Percentiles rank a stretch among this genome's conserved stretches.
Conservation (phyloP, 2,329 filamentous ascomycete species). For the Colletotrichum viniferum region DNA sequence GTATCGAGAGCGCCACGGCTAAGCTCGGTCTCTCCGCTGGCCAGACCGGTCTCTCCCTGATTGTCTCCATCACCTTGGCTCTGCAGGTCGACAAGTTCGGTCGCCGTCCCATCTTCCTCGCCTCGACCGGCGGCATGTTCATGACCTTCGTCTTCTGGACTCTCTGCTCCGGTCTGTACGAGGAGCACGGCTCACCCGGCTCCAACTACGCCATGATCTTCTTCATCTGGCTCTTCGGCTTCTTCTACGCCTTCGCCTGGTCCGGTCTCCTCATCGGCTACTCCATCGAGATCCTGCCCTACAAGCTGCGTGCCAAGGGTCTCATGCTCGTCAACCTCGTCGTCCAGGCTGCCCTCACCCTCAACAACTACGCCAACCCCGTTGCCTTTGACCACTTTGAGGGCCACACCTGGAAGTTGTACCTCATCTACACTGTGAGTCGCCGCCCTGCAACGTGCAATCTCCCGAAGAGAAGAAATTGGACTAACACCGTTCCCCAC, state of each 20-base stretch:
- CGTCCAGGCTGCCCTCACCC: conserved; percentile 57
- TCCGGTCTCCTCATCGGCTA: conserved; percentile 62
- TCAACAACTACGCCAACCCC: conserved; percentile 60
- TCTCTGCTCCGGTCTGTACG: conserved; percentile 48
- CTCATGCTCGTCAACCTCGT: conserved; percentile 61
- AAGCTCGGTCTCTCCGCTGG: conserved; percentile 50
- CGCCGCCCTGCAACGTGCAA: background rate
- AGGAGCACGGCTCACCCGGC: conserved; percentile 38
- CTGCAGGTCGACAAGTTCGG: conserved; percentile 60
- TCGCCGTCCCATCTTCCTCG: conserved; percentile 60
- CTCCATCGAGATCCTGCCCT: conserved; percentile 55
- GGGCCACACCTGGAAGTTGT: conserved; percentile 56
- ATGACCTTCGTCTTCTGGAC: conserved; percentile 57
- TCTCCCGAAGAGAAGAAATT: no score
- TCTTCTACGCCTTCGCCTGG: conserved; percentile 61
- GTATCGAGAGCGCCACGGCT: conserved; percentile 48
- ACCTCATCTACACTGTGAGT: conserved; percentile 60
- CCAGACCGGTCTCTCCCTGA: conserved; percentile 54
- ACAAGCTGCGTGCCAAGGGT: conserved; percentile 55
- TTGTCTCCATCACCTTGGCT: conserved; percentile 56
- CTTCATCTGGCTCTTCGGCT: conserved; percentile 41
- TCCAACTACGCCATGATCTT: conserved; percentile 48
- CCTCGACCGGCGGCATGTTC: conserved; percentile 46
- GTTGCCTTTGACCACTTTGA: conserved; percentile 53
- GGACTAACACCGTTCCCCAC: background rate